phyloP scores from a whole-genome alignment of 2,329 filamentous ascomycete genomes.

The Diplodia seriata region DNA sequence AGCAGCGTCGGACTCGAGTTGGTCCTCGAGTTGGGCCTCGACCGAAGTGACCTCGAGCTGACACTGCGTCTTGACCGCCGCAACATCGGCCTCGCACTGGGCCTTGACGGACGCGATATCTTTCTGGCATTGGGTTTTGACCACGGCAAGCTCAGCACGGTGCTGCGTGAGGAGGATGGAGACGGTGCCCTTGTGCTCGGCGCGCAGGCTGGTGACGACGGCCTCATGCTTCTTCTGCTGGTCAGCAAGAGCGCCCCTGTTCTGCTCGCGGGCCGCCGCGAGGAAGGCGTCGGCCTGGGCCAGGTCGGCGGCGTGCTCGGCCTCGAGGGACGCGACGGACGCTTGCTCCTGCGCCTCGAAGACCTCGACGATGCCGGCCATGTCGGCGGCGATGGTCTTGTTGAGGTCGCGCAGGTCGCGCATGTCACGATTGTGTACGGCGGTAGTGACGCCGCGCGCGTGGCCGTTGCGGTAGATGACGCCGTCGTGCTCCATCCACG shows the following conservation, averaged over 20 bases:
- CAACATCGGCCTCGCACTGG: too few species aligned
- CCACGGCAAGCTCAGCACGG: too few species aligned
- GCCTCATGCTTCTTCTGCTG: neutral
- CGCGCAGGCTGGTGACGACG: neutral
- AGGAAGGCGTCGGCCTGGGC: neutral
- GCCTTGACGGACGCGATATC: neutral
- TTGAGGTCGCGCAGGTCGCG: neutral
- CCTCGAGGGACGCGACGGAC: neutral
- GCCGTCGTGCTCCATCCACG: neutral
- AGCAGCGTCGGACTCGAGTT: neutral
- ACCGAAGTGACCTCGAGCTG: rapidly evolving
- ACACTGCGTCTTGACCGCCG: too few species aligned
- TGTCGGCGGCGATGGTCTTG: neutral
- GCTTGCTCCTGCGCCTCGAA: too few species aligned
- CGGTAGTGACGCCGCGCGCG: neutral
- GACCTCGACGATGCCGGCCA: neutral
- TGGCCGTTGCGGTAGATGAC: constrained; percentile 7
- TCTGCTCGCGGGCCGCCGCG: neutral
- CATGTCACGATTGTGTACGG: neutral
- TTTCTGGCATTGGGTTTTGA: neutral
- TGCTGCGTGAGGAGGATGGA: neutral
- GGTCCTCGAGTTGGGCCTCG: neutral
- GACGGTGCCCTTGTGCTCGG: neutral
- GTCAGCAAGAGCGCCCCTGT: neutral
- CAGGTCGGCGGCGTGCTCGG: neutral